Evolutionary conservation across 2,329 filamentous ascomycete genomes (phyloP).

Genomic region (Colletotrichum neosansevieriae): DNA sequence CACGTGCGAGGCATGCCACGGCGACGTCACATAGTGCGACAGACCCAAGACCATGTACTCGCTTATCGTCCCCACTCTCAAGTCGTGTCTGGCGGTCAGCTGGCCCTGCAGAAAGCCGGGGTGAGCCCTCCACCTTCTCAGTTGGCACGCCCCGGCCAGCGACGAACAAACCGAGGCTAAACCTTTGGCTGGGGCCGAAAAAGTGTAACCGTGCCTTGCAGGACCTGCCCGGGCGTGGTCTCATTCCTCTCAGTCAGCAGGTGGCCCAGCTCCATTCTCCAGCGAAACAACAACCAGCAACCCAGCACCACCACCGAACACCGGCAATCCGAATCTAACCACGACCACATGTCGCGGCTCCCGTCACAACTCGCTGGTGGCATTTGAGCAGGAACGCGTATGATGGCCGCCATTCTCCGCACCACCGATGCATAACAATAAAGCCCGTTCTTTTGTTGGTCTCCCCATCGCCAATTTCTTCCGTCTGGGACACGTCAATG

Average conservation of each 20-base stretch:
- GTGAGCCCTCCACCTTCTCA: conserved; percentile 12
- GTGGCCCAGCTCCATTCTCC: conserved; percentile 22
- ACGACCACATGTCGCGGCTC: conserved; percentile 39
- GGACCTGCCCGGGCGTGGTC: background rate
- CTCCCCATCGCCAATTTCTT: conserved; percentile 32
- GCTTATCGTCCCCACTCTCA: conserved; percentile 20
- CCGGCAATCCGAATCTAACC: conserved; percentile 35
- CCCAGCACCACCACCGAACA: conserved; percentile 26
- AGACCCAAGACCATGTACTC: conserved; percentile 21
- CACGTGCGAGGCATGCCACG: conserved; percentile 10
- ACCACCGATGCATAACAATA: conserved; percentile 39
- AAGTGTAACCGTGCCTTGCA: conserved; percentile 35
- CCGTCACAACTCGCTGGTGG: conserved; percentile 28
- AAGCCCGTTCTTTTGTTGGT: conserved; percentile 36
- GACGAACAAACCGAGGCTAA: conserved; percentile 40
- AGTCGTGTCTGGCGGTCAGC: conserved; percentile 4
- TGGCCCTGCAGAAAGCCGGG: conserved; percentile 24
- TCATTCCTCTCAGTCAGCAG: conserved; percentile 36
- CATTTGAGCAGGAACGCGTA: conserved; percentile 41
- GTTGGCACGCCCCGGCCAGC: background rate
- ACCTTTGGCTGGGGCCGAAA: conserved; percentile 35
- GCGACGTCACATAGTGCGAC: conserved; percentile 19
- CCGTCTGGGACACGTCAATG: conserved; percentile 37
- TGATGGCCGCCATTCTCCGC: conserved; percentile 42
- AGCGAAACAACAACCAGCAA: conserved; percentile 19